Percentiles rank a stretch among this genome's conserved stretches.
These are phyloP conservation scores for Geosmithia morbida DNA, from an alignment of 2,329 filamentous ascomycete species.

Conservation along the genomic window DNA sequence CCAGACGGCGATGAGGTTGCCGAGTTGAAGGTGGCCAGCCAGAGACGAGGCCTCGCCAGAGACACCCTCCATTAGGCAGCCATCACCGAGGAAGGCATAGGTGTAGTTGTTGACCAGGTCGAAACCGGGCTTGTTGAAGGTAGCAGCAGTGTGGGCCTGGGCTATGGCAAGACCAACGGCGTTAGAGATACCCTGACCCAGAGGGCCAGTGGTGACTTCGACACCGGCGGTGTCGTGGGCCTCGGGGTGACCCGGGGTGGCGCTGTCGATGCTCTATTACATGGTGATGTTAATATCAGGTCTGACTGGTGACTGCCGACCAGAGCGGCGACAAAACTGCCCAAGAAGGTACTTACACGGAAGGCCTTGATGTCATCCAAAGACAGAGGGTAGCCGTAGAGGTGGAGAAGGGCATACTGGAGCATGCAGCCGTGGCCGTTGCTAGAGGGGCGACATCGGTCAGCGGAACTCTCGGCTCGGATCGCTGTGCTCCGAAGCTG, in stretches of 20 bases:
- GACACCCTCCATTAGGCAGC: slow-evolving; percentile 97
- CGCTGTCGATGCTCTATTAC: slow-evolving; percentile 42
- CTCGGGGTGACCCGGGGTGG: slow-evolving; percentile 93
- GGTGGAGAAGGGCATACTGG: slow-evolving; percentile 93
- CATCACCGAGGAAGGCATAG: slow-evolving; percentile 93
- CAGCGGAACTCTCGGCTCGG: slow-evolving; percentile 1
- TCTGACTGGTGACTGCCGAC: background rate
- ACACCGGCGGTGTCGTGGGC: slow-evolving; percentile 91
- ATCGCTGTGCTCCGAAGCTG: background rate
- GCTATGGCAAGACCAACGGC: slow-evolving; percentile 96
- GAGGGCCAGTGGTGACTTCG: slow-evolving; percentile 95
- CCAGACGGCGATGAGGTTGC: slow-evolving; percentile 93
- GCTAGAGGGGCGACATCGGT: slow-evolving; percentile 26
- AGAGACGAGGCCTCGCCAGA: slow-evolving; percentile 82
- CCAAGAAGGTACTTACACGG: slow-evolving; percentile 52
- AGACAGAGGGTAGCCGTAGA: slow-evolving; percentile 78
- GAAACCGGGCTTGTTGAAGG: slow-evolving; percentile 95
- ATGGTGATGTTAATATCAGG: background rate
- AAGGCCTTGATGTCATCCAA: slow-evolving; percentile 93
- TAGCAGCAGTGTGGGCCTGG: slow-evolving; percentile 77
- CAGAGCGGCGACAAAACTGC: background rate
- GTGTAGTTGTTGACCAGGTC: slow-evolving; percentile 93
- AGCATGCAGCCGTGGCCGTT: slow-evolving; percentile 99
- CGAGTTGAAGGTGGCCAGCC: slow-evolving; percentile 92
- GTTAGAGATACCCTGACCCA: slow-evolving; percentile 94